Evolutionary conservation across 2,329 filamentous ascomycete genomes (phyloP).

Genomic region (Lasiodiplodia citricola): DNA sequence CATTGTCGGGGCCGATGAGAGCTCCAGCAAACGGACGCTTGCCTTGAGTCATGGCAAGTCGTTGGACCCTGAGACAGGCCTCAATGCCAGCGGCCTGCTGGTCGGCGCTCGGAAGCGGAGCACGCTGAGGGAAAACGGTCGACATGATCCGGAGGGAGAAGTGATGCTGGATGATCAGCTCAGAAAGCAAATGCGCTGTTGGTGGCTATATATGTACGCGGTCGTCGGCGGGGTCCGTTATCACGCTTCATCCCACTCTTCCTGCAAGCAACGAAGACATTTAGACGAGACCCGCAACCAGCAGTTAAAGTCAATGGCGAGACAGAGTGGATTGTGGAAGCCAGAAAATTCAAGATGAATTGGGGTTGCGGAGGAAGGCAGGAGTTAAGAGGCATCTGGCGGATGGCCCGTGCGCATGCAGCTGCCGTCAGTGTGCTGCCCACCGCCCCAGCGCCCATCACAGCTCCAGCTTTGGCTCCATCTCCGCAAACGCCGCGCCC

Average conservation of each 20-base stretch:
- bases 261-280: background rate
- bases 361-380: background rate
- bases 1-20: slow-evolving; percentile 57
- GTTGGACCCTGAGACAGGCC: slow-evolving; percentile 51
- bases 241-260: slow-evolving; percentile 18
- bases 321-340: too few relatives aligned
- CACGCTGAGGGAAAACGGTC: slow-evolving; percentile 7
- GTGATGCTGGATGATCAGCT: too few relatives aligned
- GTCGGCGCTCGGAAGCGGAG: background rate
- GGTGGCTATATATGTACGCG: background rate
- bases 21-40: slow-evolving; percentile 58
- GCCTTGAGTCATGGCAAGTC: slow-evolving; percentile 49
- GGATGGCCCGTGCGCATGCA: slow-evolving; percentile 4
- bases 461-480: slow-evolving; percentile 6
- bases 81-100: slow-evolving; percentile 35
- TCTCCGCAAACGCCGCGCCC: background rate
- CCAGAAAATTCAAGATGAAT: background rate
- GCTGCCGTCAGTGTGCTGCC: too few relatives aligned
- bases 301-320: too few relatives aligned
- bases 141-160: background rate
- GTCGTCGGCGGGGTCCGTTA: slow-evolving; percentile 12
- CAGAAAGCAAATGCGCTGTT: background rate
- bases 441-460: background rate
- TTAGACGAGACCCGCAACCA: too few relatives aligned
- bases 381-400: background rate